These are phyloP conservation scores for Aphanomyces invadans DNA, from an alignment of 352 stramenopile genomes.

Conservation along the genomic window DNA sequence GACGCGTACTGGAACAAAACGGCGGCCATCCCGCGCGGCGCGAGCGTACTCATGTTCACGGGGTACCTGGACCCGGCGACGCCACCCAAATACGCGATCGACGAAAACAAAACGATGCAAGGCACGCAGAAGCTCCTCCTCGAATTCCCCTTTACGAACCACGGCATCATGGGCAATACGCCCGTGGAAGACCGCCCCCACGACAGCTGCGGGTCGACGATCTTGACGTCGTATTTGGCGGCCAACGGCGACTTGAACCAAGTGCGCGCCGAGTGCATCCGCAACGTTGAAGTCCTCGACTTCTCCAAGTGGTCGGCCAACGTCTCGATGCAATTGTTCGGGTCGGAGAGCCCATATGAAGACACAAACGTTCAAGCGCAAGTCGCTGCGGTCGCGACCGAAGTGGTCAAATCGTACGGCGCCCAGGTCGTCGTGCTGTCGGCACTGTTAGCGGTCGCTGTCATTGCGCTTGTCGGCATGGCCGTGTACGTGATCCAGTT, in stretches of 20 bases:
- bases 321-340: too few species aligned
- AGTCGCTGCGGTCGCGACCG: not conserved
- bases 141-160: conserved; percentile 28
- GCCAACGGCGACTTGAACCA: conserved; percentile 24
- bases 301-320: too few species aligned
- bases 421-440: not conserved
- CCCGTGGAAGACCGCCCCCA: not conserved
- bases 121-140: conserved; percentile 25
- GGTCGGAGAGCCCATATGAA: not conserved
- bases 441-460: not conserved
- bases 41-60: conserved; percentile 28
- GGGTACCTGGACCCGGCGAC: conserved; percentile 30
- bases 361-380: too few species aligned
- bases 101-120: conserved; percentile 27
- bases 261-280: conserved; percentile 28
- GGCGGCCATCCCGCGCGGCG: conserved; percentile 22
- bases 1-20: conserved; percentile 69
- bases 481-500: not conserved
- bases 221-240: conserved; percentile 23
- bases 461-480: not conserved
- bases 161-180: conserved; percentile 25
- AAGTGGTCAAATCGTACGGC: not conserved
- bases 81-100: conserved; percentile 26
- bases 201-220: conserved; percentile 24
- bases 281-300: not conserved